Percentiles rank a stretch among this genome's conserved stretches.
phyloP scores from a whole-genome alignment of 225 moss, liverwort and hornwort genomes.

The Pseudisothecium myosuroides region DNA sequence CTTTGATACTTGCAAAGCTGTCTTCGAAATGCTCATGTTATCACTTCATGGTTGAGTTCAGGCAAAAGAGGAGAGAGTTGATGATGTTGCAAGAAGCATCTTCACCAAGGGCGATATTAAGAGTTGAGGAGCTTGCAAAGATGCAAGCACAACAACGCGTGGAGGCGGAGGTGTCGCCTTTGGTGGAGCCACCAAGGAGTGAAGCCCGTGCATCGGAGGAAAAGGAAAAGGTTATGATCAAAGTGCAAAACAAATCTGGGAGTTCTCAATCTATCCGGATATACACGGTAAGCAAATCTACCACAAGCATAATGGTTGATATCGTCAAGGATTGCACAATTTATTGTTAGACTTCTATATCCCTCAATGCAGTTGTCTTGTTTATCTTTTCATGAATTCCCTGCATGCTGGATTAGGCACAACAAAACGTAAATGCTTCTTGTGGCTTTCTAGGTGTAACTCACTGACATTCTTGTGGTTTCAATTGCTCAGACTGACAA shows the following conservation, averaged over 20 bases:
- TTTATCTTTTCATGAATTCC: neutral
- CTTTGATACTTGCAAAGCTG: neutral
- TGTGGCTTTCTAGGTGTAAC: neutral
- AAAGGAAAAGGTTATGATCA: constrained; percentile 55
- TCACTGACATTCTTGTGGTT: neutral
- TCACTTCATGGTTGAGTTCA: neutral
- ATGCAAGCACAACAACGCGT: constrained; percentile 13
- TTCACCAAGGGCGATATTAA: constrained; percentile 17
- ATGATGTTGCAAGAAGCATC: constrained; percentile 8
- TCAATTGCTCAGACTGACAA: constrained; percentile 48
- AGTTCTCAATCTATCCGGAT: constrained; percentile 30
- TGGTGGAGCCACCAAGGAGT: neutral
- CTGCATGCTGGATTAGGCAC: neutral
- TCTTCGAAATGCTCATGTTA: neutral
- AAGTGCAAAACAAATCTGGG: constrained; percentile 51
- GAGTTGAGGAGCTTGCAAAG: constrained; percentile 27
- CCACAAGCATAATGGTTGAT: neutral
- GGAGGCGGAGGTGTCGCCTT: neutral
- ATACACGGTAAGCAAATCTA: constrained; percentile 21
- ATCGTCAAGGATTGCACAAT: neutral
- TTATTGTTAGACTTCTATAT: neutral
- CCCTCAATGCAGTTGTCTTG: neutral
- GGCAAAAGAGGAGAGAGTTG: constrained; percentile 26
- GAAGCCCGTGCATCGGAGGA: neutral
- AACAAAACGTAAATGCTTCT: neutral